Evolutionary conservation across 192 early-diverging fungal species (phyloP).

Genomic region (Umbelopsis sp.): DNA sequence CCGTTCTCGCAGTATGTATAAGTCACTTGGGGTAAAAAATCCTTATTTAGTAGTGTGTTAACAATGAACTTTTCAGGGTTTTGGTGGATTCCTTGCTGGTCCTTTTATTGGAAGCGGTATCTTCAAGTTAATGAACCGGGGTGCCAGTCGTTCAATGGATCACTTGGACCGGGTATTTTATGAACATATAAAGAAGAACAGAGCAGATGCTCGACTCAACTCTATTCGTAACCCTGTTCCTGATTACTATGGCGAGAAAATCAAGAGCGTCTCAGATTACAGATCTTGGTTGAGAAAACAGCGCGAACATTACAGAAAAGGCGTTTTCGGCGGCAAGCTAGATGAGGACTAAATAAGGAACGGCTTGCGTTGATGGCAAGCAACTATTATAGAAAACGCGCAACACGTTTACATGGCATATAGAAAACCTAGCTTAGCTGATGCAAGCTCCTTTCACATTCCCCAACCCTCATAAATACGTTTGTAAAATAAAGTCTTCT

Average conservation of each 20-base stretch:
- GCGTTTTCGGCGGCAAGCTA: slow-evolving; percentile 62
- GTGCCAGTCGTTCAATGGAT: slow-evolving; percentile 48
- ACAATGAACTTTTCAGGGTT: slow-evolving; percentile 34
- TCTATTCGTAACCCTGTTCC: slow-evolving; percentile 79
- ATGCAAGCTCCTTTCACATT: neutral
- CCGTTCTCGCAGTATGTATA: slow-evolving; percentile 42
- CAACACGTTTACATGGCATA: neutral
- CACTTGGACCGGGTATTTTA: slow-evolving; percentile 62
- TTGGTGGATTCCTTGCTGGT: slow-evolving; percentile 63
- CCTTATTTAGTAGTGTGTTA: neutral
- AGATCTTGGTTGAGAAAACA: slow-evolving; percentile 89
- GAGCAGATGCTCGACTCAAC: slow-evolving; percentile 66
- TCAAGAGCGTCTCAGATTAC: slow-evolving; percentile 81
- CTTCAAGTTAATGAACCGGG: slow-evolving; percentile 57
- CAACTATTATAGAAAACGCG: neutral
- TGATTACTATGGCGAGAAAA: slow-evolving; percentile 93
- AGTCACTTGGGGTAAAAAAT: neutral
- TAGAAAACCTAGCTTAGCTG: neutral
- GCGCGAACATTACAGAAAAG: slow-evolving; percentile 72
- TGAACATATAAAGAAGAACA: slow-evolving; percentile 61
- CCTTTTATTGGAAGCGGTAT: slow-evolving; percentile 62
- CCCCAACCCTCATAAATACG: neutral
- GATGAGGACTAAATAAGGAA: slow-evolving; percentile 19
- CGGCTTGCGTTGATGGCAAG: neutral
- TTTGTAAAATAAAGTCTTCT: slow-evolving; percentile 16